Conservation (phyloP, 176 grass and related monocot genomes). For the Cenchrus purpureus region DNA sequence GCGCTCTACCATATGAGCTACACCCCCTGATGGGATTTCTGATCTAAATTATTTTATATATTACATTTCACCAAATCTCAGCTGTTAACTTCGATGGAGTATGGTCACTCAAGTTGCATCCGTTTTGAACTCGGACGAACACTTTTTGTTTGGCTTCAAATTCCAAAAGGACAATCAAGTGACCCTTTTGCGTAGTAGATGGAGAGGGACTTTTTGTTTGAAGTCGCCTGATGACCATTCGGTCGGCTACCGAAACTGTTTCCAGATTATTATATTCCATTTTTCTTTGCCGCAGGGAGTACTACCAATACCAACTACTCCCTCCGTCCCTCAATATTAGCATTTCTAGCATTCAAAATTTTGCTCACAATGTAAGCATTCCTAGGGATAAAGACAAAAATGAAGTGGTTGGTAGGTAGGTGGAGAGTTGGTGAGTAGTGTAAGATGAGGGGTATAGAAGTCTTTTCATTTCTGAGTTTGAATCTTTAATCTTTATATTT, state of each 20-base stretch:
- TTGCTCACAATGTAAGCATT: too few species aligned
- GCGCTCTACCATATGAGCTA: conserved; percentile 99
- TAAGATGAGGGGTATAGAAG: too few species aligned
- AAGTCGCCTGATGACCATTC: neutral
- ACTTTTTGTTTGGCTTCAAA: neutral
- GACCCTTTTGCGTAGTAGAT: neutral
- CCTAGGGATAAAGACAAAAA: too few species aligned
- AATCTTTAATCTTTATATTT: too few species aligned
- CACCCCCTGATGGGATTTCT: conserved; percentile 46
- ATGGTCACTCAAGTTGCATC: neutral
- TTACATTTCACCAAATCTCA: too few species aligned
- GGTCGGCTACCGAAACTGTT: neutral
- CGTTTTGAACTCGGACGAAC: neutral
- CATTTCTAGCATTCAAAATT: too few species aligned
- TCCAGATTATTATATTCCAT: neutral
- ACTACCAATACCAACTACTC: neutral
- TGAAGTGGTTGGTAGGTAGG: too few species aligned
- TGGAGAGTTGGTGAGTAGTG: too few species aligned
- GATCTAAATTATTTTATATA: too few species aligned
- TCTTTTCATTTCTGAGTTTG: too few species aligned
- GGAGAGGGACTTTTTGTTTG: neutral
- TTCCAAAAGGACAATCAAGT: neutral
- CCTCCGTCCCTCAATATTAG: too few species aligned
- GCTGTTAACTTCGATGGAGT: too few species aligned
- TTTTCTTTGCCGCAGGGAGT: neutral